phyloP scores from a whole-genome alignment of 805 yeast genomes.

The Nematodospora valgi region DNA sequence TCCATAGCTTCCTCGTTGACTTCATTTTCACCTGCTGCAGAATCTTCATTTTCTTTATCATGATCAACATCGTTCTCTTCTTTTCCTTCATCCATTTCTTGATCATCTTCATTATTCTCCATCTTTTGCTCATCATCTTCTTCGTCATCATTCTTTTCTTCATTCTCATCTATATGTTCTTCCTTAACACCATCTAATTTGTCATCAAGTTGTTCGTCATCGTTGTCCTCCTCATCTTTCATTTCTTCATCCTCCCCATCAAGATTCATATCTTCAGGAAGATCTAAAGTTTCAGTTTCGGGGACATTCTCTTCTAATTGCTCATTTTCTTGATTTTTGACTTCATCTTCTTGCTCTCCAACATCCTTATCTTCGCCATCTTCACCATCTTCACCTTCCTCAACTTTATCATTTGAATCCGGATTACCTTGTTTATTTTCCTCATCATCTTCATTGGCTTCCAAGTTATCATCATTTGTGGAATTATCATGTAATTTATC shows the following conservation, averaged over 20 bases:
- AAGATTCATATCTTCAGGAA: conserved; percentile 88
- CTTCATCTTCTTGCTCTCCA: conserved; percentile 80
- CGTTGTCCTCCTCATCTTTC: conserved; percentile 42
- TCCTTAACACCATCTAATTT: conserved; percentile 30
- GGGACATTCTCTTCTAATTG: conserved; percentile 72
- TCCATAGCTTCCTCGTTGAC: conserved; percentile 26
- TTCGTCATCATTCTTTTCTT: conserved; percentile 29
- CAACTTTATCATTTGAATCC: conserved; percentile 30
- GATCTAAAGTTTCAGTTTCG: conserved; percentile 80
- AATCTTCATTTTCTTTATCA: conserved; percentile 21
- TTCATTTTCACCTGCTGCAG: conserved; percentile 37
- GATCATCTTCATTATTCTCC: conserved; percentile 24
- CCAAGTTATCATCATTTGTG: conserved; percentile 48
- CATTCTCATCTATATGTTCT: conserved; percentile 17
- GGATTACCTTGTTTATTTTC: conserved; percentile 30
- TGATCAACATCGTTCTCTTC: conserved; percentile 26
- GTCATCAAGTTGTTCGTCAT: conserved; percentile 21
- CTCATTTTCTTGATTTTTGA: conserved; percentile 63
- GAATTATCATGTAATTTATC: conserved; percentile 63
- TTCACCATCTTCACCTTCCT: conserved; percentile 43
- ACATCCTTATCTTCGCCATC: conserved; percentile 63
- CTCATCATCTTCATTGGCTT: conserved; percentile 39
- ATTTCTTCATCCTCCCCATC: conserved; percentile 67
- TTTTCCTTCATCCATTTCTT: conserved; percentile 22
- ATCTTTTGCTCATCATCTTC: conserved; percentile 32